phyloP scores from a whole-genome alignment of 2,329 filamentous ascomycete genomes.

The Coniochaeta prunicola region DNA sequence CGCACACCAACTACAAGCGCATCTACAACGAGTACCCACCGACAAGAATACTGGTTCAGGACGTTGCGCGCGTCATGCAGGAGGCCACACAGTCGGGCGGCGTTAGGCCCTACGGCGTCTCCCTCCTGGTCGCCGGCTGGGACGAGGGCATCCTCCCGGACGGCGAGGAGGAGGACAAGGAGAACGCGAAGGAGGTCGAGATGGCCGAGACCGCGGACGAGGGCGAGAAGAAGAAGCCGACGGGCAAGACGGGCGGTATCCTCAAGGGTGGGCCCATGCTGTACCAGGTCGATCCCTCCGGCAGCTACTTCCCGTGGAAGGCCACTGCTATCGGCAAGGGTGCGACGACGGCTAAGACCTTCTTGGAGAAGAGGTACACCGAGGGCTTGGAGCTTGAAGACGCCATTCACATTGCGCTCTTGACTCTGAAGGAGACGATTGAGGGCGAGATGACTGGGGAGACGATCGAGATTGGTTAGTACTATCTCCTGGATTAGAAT shows the following conservation, averaged over 20 bases:
- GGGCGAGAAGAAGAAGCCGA: constrained; percentile 64
- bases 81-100: constrained; percentile 97
- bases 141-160: constrained; percentile 94
- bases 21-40: constrained; percentile 99
- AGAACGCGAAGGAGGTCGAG: constrained; percentile 40
- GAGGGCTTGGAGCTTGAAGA: constrained; percentile 96
- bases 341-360: constrained; percentile 96
- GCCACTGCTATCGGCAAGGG: constrained; percentile 98
- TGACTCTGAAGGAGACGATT: constrained; percentile 98
- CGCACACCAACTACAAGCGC: constrained; percentile 97
- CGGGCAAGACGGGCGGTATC: constrained; percentile 88
- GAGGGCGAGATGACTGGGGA: constrained; percentile 99
- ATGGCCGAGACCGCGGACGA: constrained; percentile 38
- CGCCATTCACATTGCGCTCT: constrained; percentile 92
- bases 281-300: constrained; percentile 98
- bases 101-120: constrained; percentile 94
- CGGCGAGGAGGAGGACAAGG: constrained; percentile 51
- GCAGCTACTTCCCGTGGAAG: constrained; percentile 99
- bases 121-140: constrained; percentile 92
- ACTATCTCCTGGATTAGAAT: not conserved
- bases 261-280: constrained; percentile 93
- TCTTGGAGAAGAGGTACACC: constrained; percentile 97
- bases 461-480: constrained; percentile 90
- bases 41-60: constrained; percentile 96
- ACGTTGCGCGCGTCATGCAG: constrained; percentile 96